phyloP scores from a whole-genome alignment of 2,329 filamentous ascomycete genomes.

The Phoma sp. region DNA sequence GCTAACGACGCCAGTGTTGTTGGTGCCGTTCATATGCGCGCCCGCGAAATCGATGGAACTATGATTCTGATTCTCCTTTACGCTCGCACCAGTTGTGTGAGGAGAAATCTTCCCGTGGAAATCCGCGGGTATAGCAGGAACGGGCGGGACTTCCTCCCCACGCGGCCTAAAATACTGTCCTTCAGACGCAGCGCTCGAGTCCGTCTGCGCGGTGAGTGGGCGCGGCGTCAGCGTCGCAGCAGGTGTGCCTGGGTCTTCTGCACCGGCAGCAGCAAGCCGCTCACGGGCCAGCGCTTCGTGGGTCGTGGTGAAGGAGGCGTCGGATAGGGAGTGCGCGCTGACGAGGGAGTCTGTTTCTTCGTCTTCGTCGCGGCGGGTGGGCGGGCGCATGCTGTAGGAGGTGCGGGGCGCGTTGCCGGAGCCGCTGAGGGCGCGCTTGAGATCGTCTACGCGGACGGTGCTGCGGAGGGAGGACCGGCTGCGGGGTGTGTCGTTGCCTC shows the following conservation, averaged over 20 bases:
- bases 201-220: slow-evolving; percentile 22
- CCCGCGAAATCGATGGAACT: slow-evolving; percentile 21
- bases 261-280: background rate
- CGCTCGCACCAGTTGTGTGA: background rate
- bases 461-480: slow-evolving; percentile 49
- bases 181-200: slow-evolving; percentile 19
- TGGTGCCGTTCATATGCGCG: slow-evolving; percentile 17
- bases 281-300: slow-evolving; percentile 21
- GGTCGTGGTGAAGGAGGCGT: slow-evolving; percentile 59
- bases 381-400: slow-evolving; percentile 37
- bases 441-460: slow-evolving; percentile 54
- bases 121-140: slow-evolving; percentile 43
- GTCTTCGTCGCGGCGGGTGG: slow-evolving; percentile 32
- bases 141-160: slow-evolving; percentile 32
- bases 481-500: slow-evolving; percentile 35
- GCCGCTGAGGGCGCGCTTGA: slow-evolving; percentile 56
- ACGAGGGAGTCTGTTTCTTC: slow-evolving; percentile 71
- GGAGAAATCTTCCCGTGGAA: slow-evolving; percentile 29
- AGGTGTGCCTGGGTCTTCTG: slow-evolving; percentile 28
- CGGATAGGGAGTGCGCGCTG: slow-evolving; percentile 74
- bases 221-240: slow-evolving; percentile 34
- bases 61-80: slow-evolving; percentile 11
- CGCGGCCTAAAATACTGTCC: slow-evolving; percentile 12
- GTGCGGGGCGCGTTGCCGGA: slow-evolving; percentile 37
- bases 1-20: slow-evolving; percentile 1